Percentiles rank a stretch among this genome's conserved stretches.
phyloP scores from a whole-genome alignment of 2,329 filamentous ascomycete genomes.

The Neoascochyta sp. region DNA sequence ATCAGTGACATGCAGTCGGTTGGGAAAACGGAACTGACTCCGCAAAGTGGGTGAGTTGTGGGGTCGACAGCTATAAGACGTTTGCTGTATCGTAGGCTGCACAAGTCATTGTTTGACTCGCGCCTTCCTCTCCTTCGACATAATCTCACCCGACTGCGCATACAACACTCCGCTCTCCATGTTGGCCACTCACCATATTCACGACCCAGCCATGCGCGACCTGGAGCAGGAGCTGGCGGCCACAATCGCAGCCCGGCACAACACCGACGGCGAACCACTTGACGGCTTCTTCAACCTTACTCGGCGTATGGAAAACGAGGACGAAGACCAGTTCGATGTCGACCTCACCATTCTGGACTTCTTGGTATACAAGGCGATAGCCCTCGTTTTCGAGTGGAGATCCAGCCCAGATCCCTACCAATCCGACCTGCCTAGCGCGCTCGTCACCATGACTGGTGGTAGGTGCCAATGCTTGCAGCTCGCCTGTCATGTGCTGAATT shows the following conservation, averaged over 20 bases:
- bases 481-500: slow-evolving; percentile 4
- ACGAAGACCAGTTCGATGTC: slow-evolving; percentile 45
- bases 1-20: too few species aligned
- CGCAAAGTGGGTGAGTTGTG: slow-evolving; percentile 3
- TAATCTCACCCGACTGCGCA: slow-evolving; percentile 5
- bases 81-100: slow-evolving; percentile 6
- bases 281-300: slow-evolving; percentile 32
- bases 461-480: slow-evolving; percentile 6
- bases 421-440: slow-evolving; percentile 31
- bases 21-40: too few species aligned
- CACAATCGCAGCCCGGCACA: slow-evolving; percentile 14
- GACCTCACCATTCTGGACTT: slow-evolving; percentile 58
- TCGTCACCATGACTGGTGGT: slow-evolving; percentile 35
- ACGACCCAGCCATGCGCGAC: slow-evolving; percentile 15
- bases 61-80: slow-evolving; percentile 3
- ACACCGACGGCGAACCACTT: slow-evolving; percentile 16
- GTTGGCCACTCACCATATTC: slow-evolving; percentile 14
- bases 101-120: slow-evolving; percentile 1
- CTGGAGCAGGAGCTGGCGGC: slow-evolving; percentile 22
- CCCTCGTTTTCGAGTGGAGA: slow-evolving; percentile 40
- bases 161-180: slow-evolving; percentile 9
- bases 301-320: slow-evolving; percentile 32
- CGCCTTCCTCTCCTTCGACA: slow-evolving; percentile 7
- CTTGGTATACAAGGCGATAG: slow-evolving; percentile 47
- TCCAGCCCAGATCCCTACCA: slow-evolving; percentile 26